Evolutionary conservation across 2,329 filamentous ascomycete species (phyloP), one percentile per base, ranked within the genome.

Genomic region (Mollisia scopiformis): DNA sequence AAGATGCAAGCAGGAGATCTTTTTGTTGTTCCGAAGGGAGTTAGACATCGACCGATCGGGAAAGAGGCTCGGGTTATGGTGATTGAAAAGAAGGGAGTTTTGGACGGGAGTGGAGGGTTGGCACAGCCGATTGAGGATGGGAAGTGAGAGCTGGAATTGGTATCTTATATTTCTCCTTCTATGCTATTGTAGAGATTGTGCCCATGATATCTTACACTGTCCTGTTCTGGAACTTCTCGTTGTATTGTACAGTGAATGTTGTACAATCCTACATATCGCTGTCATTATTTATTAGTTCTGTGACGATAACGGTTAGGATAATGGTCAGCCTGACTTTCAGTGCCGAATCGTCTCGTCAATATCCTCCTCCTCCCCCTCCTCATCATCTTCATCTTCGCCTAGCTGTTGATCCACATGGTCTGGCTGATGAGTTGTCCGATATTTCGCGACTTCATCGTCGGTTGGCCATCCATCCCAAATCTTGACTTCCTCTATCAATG

Each of bases 31-130:
- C 76, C 73, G 0, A 75, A 66, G 51, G 76, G 75, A 0, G 72
- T 78, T 2, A 68, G 70, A 56, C 76, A 79, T 66, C 66, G 72
- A 5, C 77, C 77, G 1, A 69, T 74, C n/a, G 71, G 70, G 0
- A 33, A 13, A 13, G 72, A 76, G 46, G 76, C 75, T 0, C 66
- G 70, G 6, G 74, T 78, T 3, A 68, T 79, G 71, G 69, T 79
- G 66, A 70, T 77, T 6, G 76, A 78, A 63, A 71, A 66, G n/a
- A 68, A 68, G 4, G 72, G 72, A 13, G 59, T 60, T 33, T 25
- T 21, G 39, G 49, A 51, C 23, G 49, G 49, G 49, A 51, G 49
- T 33, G 49, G 49, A n/a, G 30, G n/a, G 13, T 51, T 51, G 23
- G 49, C 49, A 13, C 31, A 51, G 27, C 27, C 27, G 7, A n/a